A percentile compares a stretch with the other conserved stretches of the same genome.
Conservation (phyloP, 2,329 filamentous ascomycete species). For the Sporothrix variecibatus region DNA sequence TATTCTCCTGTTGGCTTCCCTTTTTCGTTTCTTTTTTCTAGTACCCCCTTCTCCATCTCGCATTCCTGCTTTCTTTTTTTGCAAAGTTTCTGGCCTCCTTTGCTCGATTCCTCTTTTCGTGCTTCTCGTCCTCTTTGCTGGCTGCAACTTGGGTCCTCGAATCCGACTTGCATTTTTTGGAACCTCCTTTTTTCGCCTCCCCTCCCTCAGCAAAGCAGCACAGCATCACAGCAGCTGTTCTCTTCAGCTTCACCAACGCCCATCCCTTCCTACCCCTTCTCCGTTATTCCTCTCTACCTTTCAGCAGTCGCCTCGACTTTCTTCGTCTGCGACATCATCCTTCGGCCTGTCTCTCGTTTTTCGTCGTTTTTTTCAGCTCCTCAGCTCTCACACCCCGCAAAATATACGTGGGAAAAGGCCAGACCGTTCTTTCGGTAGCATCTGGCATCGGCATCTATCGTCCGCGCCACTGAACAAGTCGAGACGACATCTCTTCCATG, state of each 20-base stretch:
- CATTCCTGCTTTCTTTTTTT: constrained; percentile 19
- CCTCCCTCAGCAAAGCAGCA: neutral
- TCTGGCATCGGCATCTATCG: neutral
- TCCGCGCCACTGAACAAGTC: neutral
- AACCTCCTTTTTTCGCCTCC: neutral
- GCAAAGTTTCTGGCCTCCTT: neutral
- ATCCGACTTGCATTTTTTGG: neutral
- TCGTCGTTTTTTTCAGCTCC: neutral
- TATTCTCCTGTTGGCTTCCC: neutral
- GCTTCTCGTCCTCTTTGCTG: neutral
- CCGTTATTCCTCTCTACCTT: neutral
- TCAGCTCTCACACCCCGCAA: neutral
- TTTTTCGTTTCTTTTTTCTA: constrained; percentile 17
- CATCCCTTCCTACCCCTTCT: neutral
- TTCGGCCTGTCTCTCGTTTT: neutral
- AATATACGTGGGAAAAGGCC: neutral
- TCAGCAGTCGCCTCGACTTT: neutral
- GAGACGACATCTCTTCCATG: neutral
- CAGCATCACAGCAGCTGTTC: neutral
- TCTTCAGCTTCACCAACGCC: neutral
- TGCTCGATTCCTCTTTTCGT: neutral
- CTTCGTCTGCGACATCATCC: neutral
- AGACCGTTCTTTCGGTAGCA: neutral
- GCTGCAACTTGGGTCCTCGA: neutral
- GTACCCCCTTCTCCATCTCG: neutral